Evolutionary conservation across 768 basidiomycete species (phyloP), one percentile per base, ranked within the genome.

Genomic region (Multifurca ochricompacta): DNA sequence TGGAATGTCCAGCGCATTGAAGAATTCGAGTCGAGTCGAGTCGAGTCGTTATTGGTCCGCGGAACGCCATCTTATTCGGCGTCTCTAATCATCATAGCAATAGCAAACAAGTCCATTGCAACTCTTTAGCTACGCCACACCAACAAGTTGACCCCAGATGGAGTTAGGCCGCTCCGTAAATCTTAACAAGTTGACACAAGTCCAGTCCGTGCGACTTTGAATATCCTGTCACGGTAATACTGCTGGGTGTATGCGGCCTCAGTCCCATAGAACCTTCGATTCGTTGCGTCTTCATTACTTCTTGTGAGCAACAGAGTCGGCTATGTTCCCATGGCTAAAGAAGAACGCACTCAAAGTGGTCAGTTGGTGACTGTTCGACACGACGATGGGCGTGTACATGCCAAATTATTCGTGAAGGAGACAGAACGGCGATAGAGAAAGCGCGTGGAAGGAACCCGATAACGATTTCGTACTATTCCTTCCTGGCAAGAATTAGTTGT

Each of bases 381-480:
- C 43, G 36, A 43, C 9, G 35, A 40, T 39, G 36, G 43, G 43
- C 31, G 43, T 45, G 43, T 27, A 6, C 36, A 40, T 46, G 36
- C 54, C 36, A 51, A 40, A 39, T 56, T 34, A 23, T 39, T 25
- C 21, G 23, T 42, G 36, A 39, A 32, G 54, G 54, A 42, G 49
- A 39, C 43, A 51, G 18, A 37, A 34, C 49, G 54, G 54, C 36
- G 36, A 56, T 56, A 56, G 48, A 51, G 21, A 45, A 39, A 31
- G 48, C 49, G 31, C 36, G 10, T 31, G 30, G 49, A 25, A 19
- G 40, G 43, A 21, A 45, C 23, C 25, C n/a, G n/a, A 45, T 19
- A 6, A 14, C 45, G 25, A 23, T 46, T 56, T 56, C 49, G 48
- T 51, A 45, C 25, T 18, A 18, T 39, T 27, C 31, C 54, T 51